These are phyloP conservation scores for Hypomontagnella monticulosa DNA, from an alignment of 495 filamentous ascomycete species.

Conservation along the genomic window DNA sequence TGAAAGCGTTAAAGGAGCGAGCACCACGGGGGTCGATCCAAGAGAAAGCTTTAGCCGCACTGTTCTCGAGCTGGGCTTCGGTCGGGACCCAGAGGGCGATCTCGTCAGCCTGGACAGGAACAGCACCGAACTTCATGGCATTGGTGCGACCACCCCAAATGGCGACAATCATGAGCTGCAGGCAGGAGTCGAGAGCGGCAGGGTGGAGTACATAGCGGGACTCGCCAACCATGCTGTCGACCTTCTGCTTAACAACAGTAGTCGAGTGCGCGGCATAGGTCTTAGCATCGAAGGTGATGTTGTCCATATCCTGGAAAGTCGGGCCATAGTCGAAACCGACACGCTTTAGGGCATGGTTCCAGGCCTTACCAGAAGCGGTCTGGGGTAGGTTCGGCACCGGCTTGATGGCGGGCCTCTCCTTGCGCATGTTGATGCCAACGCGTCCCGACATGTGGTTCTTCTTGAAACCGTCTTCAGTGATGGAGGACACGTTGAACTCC, in stretches of 20 bases:
- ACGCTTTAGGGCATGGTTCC: conserved; percentile 47
- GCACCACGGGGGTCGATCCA: conserved; percentile 23
- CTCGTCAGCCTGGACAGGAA: conserved; percentile 51
- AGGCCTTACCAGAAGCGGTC: conserved; percentile 36
- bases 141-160: conserved; percentile 45
- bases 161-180: conserved; percentile 51
- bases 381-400: conserved; percentile 30
- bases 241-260: conserved; percentile 32
- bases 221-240: conserved; percentile 41
- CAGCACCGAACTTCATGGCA: conserved; percentile 46
- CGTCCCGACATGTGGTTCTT: conserved; percentile 41
- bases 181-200: conserved; percentile 46
- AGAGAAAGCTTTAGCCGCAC: conserved; percentile 18
- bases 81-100: conserved; percentile 46
- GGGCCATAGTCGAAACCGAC: conserved; percentile 55
- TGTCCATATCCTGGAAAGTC: conserved; percentile 46
- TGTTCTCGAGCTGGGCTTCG: conserved; percentile 20
- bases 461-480: conserved; percentile 22
- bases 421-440: conserved; percentile 31
- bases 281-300: conserved; percentile 43
- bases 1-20: conserved; percentile 14
- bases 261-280: conserved; percentile 29
- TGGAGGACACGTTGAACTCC: conserved; percentile 45
- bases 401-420: conserved; percentile 2
- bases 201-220: conserved; percentile 55